phyloP scores from a whole-genome alignment of 2,329 filamentous ascomycete genomes.

The Pseudocercospora fuligena region DNA sequence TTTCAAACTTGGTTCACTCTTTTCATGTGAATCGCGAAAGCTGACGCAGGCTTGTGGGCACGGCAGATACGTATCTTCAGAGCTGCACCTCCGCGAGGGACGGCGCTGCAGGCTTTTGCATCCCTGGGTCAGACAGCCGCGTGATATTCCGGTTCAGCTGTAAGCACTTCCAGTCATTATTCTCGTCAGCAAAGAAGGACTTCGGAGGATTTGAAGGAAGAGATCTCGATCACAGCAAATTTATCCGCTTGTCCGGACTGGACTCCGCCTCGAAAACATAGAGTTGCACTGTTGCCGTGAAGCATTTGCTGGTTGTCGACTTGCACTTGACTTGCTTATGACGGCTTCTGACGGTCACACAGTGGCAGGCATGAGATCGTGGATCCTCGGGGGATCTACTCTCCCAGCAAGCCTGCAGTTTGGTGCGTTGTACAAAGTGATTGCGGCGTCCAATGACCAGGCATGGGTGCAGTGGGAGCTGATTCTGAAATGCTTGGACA shows the following conservation, averaged over 20 bases:
- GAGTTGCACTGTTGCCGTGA: not conserved
- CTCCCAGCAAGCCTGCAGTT: not conserved
- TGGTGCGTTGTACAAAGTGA: slow-evolving; percentile 3
- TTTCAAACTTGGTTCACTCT: slow-evolving; percentile 1
- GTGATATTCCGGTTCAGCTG: slow-evolving; percentile 11
- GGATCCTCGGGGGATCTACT: slow-evolving; percentile 7
- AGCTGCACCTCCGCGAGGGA: slow-evolving; percentile 13
- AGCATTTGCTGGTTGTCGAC: not conserved
- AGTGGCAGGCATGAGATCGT: not conserved
- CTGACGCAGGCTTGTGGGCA: slow-evolving; percentile 1
- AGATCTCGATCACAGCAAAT: not conserved
- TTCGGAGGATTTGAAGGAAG: not conserved
- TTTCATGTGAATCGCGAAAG: slow-evolving; percentile 10
- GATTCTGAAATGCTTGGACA: not conserved
- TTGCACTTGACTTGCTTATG: not conserved
- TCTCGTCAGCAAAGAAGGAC: not conserved
- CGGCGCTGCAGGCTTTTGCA: slow-evolving; percentile 7
- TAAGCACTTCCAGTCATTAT: not conserved
- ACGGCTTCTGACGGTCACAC: not conserved
- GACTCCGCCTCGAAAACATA: not conserved
- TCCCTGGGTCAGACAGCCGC: slow-evolving; percentile 20
- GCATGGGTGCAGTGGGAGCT: not conserved
- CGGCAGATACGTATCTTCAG: slow-evolving; percentile 8
- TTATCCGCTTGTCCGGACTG: slow-evolving; percentile 1
- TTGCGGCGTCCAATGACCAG: slow-evolving; percentile 8